Evolutionary conservation across 139 green algal genomes (phyloP), one percentile per base, ranked within the genome.

Genomic region (Coccomyxa sp.): DNA sequence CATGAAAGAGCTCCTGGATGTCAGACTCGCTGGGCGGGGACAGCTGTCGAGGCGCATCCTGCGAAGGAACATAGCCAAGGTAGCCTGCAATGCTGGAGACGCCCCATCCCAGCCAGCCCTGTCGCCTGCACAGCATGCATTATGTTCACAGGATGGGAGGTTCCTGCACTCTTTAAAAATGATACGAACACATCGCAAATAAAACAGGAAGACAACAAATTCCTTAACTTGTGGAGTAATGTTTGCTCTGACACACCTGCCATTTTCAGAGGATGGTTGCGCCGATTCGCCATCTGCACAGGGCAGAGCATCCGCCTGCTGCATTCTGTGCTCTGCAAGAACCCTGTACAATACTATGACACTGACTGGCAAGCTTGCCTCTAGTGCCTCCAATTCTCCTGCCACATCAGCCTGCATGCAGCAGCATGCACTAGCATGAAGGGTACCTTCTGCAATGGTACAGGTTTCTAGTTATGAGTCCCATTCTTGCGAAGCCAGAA

Each of bases 311-410:
- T 27, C 66, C 23, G 66, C 23, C 9, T 74, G 66, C 66, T 30
- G 21, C 66, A 74, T 30, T 30, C 21, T 30, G 66, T n/a, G 58
- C 71, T 84, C 80, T 23, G 89, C 89, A 17, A 85, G 38, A 45
- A 57, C 45, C 14, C 89, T 83, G 57, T 85, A 92, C 32, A 81
- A 38, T 32, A 90, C 74, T 58, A 90, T 86, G 76, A 90, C 85
- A 10, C 38, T 31, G 10, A 90, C 80, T 15, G 32, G 51, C 28
- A 92, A 82, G 15, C 74, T 21, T n/a, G 81, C 60, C 77, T 92
- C 89, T 31, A 92, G 81, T 0, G 45, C n/a, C 0, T 67, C 27
- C 85, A 92, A 79, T 77, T 82, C 66, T 51, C 38, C 38, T 18
- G 79, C 84, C 30, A 81, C 77, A 13, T 85, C 81, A 82, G 32